Evolutionary conservation across 1,284 basidiomycete species (phyloP).

Genomic region (Tilletia walkeri): DNA sequence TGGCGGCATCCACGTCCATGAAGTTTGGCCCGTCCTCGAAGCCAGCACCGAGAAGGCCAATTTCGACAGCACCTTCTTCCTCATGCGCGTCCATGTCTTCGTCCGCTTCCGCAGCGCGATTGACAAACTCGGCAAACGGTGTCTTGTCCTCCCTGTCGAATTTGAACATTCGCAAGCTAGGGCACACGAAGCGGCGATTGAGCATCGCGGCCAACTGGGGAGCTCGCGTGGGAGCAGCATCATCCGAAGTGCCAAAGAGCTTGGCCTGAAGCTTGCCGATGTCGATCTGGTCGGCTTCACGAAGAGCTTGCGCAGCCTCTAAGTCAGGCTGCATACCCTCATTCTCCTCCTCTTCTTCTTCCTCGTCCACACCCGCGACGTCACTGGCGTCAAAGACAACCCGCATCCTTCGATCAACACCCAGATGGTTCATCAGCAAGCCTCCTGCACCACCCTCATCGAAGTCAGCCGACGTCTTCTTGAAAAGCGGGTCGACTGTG

Average conservation of each 20-base stretch:
- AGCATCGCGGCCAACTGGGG: slow-evolving; percentile 30
- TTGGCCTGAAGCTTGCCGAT: slow-evolving; percentile 38
- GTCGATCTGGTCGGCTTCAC: slow-evolving; percentile 26
- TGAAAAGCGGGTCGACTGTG: slow-evolving; percentile 92
- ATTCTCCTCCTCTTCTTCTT: slow-evolving; percentile 19
- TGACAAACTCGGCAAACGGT: slow-evolving; percentile 25
- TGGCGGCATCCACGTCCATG: not conserved
- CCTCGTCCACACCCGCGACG: slow-evolving; percentile 70
- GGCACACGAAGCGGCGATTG: slow-evolving; percentile 39
- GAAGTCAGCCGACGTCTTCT: slow-evolving; percentile 96
- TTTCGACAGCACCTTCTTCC: slow-evolving; percentile 47
- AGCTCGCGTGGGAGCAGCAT: slow-evolving; percentile 21
- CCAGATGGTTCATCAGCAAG: slow-evolving; percentile 58
- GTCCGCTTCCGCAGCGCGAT: slow-evolving; percentile 30
- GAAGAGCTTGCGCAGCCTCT: not conserved
- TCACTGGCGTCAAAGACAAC: slow-evolving; percentile 97
- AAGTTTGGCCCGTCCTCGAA: not conserved
- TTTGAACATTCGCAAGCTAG: slow-evolving; percentile 42
- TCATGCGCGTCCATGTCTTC: slow-evolving; percentile 59
- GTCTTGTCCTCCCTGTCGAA: slow-evolving; percentile 47
- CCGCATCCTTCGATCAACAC: slow-evolving; percentile 76
- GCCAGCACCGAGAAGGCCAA: not conserved
- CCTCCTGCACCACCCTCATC: slow-evolving; percentile 97
- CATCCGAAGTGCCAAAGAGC: slow-evolving; percentile 30
- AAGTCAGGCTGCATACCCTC: slow-evolving; percentile 19